These are phyloP conservation scores for Saussurea involucrata DNA, from an alignment of 129 eudicot species.

Conservation along the genomic window DNA sequence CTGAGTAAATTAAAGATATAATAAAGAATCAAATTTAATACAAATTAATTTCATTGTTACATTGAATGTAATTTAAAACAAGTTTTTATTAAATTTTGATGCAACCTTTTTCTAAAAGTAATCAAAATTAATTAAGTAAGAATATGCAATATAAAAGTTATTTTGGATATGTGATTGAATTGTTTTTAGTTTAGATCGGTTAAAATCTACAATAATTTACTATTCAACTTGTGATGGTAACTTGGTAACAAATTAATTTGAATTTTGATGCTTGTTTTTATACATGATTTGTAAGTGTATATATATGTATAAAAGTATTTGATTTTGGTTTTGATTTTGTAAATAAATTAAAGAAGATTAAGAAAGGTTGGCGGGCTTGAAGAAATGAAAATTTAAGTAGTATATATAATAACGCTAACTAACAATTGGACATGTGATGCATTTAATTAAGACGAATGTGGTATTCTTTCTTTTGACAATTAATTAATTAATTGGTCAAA, in stretches of 20 bases:
- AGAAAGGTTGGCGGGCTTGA: neutral
- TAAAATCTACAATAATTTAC: too few relatives aligned
- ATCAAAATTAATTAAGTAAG: too few relatives aligned
- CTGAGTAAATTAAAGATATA: too few relatives aligned
- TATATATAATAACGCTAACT: too few relatives aligned
- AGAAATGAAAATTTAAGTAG: neutral
- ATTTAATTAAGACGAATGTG: neutral
- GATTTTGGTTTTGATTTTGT: neutral
- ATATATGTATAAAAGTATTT: too few relatives aligned
- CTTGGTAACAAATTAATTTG: too few relatives aligned
- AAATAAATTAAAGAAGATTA: neutral
- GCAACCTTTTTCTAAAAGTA: neutral
- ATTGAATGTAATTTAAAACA: neutral
- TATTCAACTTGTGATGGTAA: too few relatives aligned
- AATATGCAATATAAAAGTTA: too few relatives aligned
- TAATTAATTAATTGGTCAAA: too few relatives aligned
- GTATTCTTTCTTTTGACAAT: neutral
- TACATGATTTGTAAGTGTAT: neutral
- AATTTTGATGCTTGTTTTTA: too few relatives aligned
- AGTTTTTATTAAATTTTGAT: neutral
- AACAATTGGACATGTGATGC: neutral
- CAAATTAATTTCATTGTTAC: neutral
- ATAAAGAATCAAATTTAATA: too few relatives aligned
- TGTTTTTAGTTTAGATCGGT: too few relatives aligned
- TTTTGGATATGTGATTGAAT: neutral